Evolutionary conservation across 345 rosid genomes (phyloP).

Genomic region (Lumnitzera racemosa): DNA sequence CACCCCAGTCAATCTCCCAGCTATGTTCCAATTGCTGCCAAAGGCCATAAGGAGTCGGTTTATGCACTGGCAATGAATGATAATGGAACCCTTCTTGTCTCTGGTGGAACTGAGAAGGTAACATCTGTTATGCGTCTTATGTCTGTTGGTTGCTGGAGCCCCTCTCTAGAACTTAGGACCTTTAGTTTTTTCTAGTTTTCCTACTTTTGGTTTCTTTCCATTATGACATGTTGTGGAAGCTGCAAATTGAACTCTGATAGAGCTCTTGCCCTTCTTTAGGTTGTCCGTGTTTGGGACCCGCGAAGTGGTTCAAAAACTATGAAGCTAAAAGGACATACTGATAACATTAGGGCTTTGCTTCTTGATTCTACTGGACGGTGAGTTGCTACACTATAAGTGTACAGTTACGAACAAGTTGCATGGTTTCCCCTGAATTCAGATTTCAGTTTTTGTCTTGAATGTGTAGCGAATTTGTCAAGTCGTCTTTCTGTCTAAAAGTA

Average conservation of each 20-base stretch:
- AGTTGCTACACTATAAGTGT: constrained; percentile 12
- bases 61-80: constrained; percentile 98
- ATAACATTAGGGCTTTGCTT: constrained; percentile 87
- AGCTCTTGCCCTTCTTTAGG: constrained; percentile 37
- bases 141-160: background rate
- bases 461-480: too few relatives aligned
- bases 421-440: background rate
- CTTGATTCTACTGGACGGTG: constrained; percentile 94
- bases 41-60: constrained; percentile 99
- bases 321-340: constrained; percentile 96
- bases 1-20: constrained; percentile 71
- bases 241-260: background rate
- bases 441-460: too few relatives aligned
- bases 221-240: background rate
- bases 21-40: constrained; percentile 69
- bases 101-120: constrained; percentile 99
- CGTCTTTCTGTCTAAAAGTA: too few relatives aligned
- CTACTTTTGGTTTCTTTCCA: background rate
- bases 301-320: constrained; percentile 91
- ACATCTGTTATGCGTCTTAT: constrained; percentile 4
- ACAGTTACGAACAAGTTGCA: background rate
- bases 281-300: constrained; percentile 99
- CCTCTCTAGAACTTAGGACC: too few relatives aligned
- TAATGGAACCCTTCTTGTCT: constrained; percentile 80
- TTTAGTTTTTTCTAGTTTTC: too few relatives aligned